Evolutionary conservation across 441 rosid species (phyloP).

Genomic region (Adansonia rubrostipa): DNA sequence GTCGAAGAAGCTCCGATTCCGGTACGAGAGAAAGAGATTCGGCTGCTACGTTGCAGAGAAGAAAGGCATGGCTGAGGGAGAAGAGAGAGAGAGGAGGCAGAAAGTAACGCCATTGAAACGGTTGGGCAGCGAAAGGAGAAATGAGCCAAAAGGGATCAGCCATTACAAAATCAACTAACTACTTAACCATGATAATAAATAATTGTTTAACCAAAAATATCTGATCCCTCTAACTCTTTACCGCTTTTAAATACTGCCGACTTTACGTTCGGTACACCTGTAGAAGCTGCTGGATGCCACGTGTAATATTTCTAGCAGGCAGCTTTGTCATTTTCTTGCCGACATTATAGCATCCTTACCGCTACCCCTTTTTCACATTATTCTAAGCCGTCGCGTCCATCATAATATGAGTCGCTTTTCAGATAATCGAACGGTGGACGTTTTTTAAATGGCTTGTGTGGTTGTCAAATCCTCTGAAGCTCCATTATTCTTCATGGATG

Average conservation of each 20-base stretch:
- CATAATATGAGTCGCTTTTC: not conserved
- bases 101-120: conserved; percentile 44
- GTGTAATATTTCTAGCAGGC: conserved; percentile 3
- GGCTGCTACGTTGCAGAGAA: conserved; percentile 33
- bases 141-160: conserved; percentile 22
- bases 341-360: conserved; percentile 8
- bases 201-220: not conserved
- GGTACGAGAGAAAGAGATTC: conserved; percentile 19
- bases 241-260: not conserved
- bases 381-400: not conserved
- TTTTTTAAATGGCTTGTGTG: not conserved
- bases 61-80: conserved; percentile 22
- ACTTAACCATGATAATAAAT: conserved; percentile 5
- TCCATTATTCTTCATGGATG: not conserved
- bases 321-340: conserved; percentile 18
- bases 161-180: conserved; percentile 29
- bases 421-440: not conserved
- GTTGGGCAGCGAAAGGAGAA: conserved; percentile 25
- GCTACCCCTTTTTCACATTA: not conserved
- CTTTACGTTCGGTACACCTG: conserved; percentile 19
- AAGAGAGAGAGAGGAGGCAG: conserved; percentile 19
- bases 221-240: not conserved
- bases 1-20: conserved; percentile 32
- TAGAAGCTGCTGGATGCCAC: conserved; percentile 31
- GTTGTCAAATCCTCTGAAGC: not conserved